Percentiles rank a stretch among this genome's conserved stretches.
Evolutionary conservation across 2,329 filamentous ascomycete species (phyloP).

Genomic region (Mycogone perniciosa): DNA sequence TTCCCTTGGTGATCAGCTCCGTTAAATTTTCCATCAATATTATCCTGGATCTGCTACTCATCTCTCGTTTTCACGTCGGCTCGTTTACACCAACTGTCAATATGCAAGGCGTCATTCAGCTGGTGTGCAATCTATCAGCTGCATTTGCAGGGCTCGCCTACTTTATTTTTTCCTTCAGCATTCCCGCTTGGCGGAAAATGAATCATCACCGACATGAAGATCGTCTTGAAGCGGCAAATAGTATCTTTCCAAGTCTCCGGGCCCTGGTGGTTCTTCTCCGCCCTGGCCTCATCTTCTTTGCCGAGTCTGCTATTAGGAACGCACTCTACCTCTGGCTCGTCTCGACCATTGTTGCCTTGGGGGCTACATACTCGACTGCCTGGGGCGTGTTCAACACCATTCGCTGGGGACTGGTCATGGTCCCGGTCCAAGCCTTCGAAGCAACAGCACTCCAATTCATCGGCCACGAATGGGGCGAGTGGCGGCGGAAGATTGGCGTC

Average conservation of each 20-base stretch:
- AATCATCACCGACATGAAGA: neutral
- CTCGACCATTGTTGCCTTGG: conserved; percentile 56
- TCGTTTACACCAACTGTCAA: conserved; percentile 50
- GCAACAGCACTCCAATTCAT: conserved; percentile 59
- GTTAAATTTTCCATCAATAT: conserved; percentile 63
- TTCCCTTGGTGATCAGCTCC: conserved; percentile 59
- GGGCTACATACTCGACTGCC: conserved; percentile 59
- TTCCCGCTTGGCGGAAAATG: conserved; percentile 13
- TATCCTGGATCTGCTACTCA: conserved; percentile 56
- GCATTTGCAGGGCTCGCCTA: conserved; percentile 52
- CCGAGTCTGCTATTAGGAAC: conserved; percentile 62
- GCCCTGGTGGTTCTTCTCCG: conserved; percentile 45
- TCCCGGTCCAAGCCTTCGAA: conserved; percentile 62
- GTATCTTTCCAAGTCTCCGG: conserved; percentile 31
- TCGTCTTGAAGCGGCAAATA: conserved; percentile 7
- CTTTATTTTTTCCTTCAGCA: conserved; percentile 44
- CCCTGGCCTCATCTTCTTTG: conserved; percentile 54
- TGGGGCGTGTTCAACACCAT: conserved; percentile 72
- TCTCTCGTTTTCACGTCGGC: conserved; percentile 59
- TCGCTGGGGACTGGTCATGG: conserved; percentile 68
- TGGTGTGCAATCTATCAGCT: conserved; percentile 53
- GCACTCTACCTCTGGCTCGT: conserved; percentile 67
- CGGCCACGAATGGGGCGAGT: conserved; percentile 58
- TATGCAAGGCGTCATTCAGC: conserved; percentile 56
- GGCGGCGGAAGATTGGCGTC: conserved; percentile 28